phyloP scores from a whole-genome alignment of 257 asterid genomes.

The Galeopsis tetrahit region DNA sequence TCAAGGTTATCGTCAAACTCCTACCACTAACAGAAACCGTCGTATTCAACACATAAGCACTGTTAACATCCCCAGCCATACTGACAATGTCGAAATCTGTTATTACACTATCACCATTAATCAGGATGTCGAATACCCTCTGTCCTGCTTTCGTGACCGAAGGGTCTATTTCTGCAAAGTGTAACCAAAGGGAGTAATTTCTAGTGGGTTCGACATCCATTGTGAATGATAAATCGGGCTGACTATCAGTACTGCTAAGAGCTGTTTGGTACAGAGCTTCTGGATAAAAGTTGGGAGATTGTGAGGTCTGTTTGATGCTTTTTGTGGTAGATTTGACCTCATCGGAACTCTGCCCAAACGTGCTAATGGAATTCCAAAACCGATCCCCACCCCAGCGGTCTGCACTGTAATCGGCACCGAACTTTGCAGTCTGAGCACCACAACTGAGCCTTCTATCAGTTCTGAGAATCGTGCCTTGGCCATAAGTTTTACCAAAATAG shows the following conservation, averaged over 20 bases:
- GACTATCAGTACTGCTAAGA: conserved; percentile 57
- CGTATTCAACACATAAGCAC: conserved; percentile 78
- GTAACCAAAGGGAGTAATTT: conserved; percentile 91
- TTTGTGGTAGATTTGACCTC: conserved; percentile 43
- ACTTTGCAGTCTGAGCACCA: conserved; percentile 62
- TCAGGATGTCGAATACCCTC: conserved; percentile 74
- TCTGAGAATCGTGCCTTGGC: conserved; percentile 82
- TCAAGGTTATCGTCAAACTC: conserved; percentile 72
- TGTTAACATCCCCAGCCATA: conserved; percentile 71
- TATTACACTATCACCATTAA: conserved; percentile 68
- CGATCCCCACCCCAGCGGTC: conserved; percentile 97
- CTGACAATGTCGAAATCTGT: conserved; percentile 64
- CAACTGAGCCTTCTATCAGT: conserved; percentile 76
- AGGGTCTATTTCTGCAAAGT: conserved; percentile 92
- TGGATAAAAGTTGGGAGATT: conserved; percentile 87
- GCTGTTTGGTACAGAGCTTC: conserved; percentile 84
- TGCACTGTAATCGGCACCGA: conserved; percentile 77
- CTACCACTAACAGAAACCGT: conserved; percentile 85
- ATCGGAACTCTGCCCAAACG: conserved; percentile 66
- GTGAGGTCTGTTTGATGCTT: conserved; percentile 54
- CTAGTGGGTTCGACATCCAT: conserved; percentile 87
- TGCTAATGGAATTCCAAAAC: conserved; percentile 67
- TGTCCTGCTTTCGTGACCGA: conserved; percentile 67
- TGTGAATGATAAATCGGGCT: conserved; percentile 66
- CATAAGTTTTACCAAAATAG: conserved; percentile 70